A percentile compares a stretch with the other conserved stretches of the same genome.
Evolutionary conservation across 441 rosid species (phyloP).

Genomic region (Euphorbia schlechtendalii): DNA sequence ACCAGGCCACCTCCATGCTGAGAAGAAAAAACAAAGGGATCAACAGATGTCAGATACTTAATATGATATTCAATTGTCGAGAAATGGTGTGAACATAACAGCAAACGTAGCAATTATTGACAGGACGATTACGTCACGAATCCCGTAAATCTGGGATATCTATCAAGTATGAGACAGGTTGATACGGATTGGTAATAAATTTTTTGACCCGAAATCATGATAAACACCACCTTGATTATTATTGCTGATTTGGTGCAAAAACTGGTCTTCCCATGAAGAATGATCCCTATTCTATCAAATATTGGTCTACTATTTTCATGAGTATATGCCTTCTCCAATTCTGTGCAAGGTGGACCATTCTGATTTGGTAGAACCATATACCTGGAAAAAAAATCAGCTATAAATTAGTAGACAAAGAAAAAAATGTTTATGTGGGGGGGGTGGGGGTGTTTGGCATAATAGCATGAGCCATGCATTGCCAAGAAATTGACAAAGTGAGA

Average conservation of each 20-base stretch:
- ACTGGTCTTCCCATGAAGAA: no score
- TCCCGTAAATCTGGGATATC: background rate
- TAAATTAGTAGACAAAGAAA: no score
- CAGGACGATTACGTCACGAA: background rate
- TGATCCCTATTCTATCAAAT: no score
- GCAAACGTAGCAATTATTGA: background rate
- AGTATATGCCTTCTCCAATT: no score
- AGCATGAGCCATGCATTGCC: background rate
- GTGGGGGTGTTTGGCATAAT: background rate
- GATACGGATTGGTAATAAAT: background rate
- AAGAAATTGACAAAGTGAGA: background rate
- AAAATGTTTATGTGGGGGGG: no score
- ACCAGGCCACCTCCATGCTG: constrained; percentile 66
- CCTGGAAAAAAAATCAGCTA: no score
- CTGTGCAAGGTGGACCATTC: no score
- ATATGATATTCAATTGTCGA: background rate
- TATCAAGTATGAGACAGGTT: background rate
- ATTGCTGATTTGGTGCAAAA: no score
- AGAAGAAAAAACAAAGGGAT: constrained; percentile 7
- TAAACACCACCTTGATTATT: no score
- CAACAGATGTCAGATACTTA: constrained; percentile 1
- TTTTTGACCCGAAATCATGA: background rate
- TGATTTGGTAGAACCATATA: no score
- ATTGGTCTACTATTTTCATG: no score
- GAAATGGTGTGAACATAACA: background rate